Percentiles rank a stretch among this genome's conserved stretches.
Conservation (phyloP, 225 moss, liverwort and hornwort genomes). For the Pleurozium schreberi region DNA sequence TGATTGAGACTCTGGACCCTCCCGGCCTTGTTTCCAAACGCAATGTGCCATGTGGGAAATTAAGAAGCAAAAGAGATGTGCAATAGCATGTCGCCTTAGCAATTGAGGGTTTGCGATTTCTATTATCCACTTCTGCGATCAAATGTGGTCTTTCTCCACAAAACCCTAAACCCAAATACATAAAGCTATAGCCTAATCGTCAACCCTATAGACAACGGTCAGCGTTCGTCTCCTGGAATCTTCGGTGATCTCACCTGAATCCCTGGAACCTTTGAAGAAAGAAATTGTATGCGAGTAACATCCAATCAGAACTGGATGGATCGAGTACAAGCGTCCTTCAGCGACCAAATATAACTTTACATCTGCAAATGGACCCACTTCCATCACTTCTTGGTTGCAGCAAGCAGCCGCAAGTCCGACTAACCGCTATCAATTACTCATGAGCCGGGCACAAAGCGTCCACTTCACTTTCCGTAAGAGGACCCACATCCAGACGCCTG, state of each 20-base stretch:
- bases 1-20: not conserved
- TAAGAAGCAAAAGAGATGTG: not conserved
- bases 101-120: not conserved
- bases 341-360: slow-evolving; percentile 4
- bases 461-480: not conserved
- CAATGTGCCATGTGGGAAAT: not conserved
- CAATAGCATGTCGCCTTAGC: not conserved
- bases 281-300: slow-evolving; percentile 12
- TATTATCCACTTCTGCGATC: not conserved
- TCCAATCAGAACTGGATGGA: slow-evolving; percentile 2
- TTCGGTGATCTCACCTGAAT: not conserved
- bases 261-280: not conserved
- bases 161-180: not conserved
- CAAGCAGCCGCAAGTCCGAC: not conserved
- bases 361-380: slow-evolving; percentile 2
- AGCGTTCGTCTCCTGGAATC: not conserved
- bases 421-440: not conserved
- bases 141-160: not conserved
- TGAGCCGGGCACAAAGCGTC: not conserved
- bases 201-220: not conserved
- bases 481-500: not conserved
- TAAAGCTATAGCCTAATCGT: not conserved
- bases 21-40: not conserved
- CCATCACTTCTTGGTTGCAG: not conserved
- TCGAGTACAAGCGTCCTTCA: not conserved